phyloP scores from a whole-genome alignment of 2,329 filamentous ascomycete genomes.

The Pseudocercospora cruenta region DNA sequence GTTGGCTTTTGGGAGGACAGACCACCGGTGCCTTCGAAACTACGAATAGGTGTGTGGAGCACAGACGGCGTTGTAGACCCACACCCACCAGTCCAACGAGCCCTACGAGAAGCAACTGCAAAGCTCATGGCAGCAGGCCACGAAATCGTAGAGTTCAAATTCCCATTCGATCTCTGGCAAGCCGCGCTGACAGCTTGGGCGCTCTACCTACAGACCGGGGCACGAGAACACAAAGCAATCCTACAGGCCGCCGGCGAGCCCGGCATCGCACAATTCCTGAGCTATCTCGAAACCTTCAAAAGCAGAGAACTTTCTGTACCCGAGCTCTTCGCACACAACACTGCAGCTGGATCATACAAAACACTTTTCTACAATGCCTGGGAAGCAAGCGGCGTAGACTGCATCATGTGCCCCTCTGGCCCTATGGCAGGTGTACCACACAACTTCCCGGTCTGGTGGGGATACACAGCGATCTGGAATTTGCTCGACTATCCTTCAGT shows the following conservation, averaged over 20 bases:
- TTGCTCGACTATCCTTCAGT: constrained; percentile 66
- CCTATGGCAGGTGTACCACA: constrained; percentile 58
- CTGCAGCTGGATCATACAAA: constrained; percentile 18
- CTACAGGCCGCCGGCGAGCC: constrained; percentile 15
- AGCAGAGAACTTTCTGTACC: constrained; percentile 18
- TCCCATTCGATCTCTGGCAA: constrained; percentile 21
- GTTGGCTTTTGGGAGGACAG: constrained; percentile 57
- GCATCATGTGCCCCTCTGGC: constrained; percentile 62
- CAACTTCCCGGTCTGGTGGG: constrained; percentile 59
- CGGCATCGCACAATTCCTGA: constrained; percentile 15
- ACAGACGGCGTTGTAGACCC: constrained; percentile 62
- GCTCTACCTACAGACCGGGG: constrained; percentile 22
- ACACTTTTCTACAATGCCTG: constrained; percentile 21
- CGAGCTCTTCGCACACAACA: constrained; percentile 18
- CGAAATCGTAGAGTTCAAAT: constrained; percentile 54
- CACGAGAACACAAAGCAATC: constrained; percentile 11
- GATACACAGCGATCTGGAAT: constrained; percentile 69
- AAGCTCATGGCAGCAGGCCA: constrained; percentile 55
- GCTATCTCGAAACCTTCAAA: constrained; percentile 18
- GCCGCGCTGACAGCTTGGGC: constrained; percentile 19
- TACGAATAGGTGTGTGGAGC: constrained; percentile 61
- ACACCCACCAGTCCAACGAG: constrained; percentile 61
- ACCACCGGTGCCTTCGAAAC: constrained; percentile 30
- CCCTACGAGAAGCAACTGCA: constrained; percentile 57
- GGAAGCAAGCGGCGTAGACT: constrained; percentile 49